A percentile compares a stretch with the other conserved stretches of the same genome.
These are phyloP conservation scores for Beauveria bassiana DNA, from an alignment of 2,329 filamentous ascomycete genomes.

Conservation along the genomic window DNA sequence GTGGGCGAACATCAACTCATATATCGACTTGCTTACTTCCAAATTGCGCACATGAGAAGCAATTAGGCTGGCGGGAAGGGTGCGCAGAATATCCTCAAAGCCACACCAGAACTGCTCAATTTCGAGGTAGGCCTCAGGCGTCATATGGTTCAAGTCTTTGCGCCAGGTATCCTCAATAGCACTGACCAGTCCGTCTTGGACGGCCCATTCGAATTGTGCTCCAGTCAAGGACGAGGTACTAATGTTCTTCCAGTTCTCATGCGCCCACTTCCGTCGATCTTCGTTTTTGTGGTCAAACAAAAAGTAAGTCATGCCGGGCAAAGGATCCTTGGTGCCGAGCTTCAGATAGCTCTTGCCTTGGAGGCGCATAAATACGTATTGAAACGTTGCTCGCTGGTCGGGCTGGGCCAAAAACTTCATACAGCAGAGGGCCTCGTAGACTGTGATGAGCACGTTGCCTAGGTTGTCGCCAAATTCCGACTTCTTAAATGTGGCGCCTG, in stretches of 20 bases:
- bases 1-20: slow-evolving; percentile 50
- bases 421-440: slow-evolving; percentile 86
- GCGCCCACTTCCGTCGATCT: slow-evolving; percentile 39
- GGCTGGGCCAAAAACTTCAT: slow-evolving; percentile 62
- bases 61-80: slow-evolving; percentile 66
- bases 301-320: slow-evolving; percentile 79
- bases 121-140: slow-evolving; percentile 29
- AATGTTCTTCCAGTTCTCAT: slow-evolving; percentile 38
- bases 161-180: slow-evolving; percentile 55
- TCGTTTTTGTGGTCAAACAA: slow-evolving; percentile 58
- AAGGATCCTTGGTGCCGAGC: slow-evolving; percentile 60
- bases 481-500: slow-evolving; percentile 39
- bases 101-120: slow-evolving; percentile 75
- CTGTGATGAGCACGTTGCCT: slow-evolving; percentile 60
- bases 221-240: slow-evolving; percentile 53
- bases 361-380: slow-evolving; percentile 73
- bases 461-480: slow-evolving; percentile 39
- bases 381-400: slow-evolving; percentile 54
- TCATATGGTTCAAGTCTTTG: slow-evolving; percentile 31
- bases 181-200: slow-evolving; percentile 63
- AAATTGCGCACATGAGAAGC: slow-evolving; percentile 71
- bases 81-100: slow-evolving; percentile 63
- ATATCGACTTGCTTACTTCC: slow-evolving; percentile 60
- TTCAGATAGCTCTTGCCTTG: slow-evolving; percentile 67
- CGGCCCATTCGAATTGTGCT: slow-evolving; percentile 80